A percentile compares a stretch with the other conserved stretches of the same genome.
These are phyloP conservation scores for Kwoniella newhampshirensis DNA, from an alignment of 768 basidiomycete genomes.

Conservation along the genomic window DNA sequence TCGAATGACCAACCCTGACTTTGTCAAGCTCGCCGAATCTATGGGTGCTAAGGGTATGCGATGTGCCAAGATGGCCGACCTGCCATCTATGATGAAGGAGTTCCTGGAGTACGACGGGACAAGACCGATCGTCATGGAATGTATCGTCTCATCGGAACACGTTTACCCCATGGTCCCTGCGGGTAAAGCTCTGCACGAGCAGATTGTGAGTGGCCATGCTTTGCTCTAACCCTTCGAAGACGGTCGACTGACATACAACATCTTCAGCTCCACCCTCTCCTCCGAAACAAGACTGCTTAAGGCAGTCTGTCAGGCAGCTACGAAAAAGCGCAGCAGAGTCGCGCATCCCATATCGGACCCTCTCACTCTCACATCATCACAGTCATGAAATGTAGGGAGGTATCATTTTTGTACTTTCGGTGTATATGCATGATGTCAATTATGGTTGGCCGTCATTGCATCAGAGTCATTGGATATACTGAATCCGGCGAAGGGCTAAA, in stretches of 20 bases:
- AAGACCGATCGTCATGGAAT: constrained; percentile 88
- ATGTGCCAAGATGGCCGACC: constrained; percentile 67
- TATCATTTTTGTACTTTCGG: constrained; percentile 11
- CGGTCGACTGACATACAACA: too few relatives aligned
- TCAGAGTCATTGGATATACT: neutral
- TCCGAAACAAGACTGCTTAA: constrained; percentile 18
- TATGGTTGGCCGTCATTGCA: neutral
- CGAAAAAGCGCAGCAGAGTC: neutral
- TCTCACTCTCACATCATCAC: too few relatives aligned
- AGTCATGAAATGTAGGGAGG: too few relatives aligned
- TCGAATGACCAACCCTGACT: constrained; percentile 91
- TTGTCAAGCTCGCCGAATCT: constrained; percentile 79
- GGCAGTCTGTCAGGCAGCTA: too few relatives aligned
- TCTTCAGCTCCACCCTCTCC: constrained; percentile 22
- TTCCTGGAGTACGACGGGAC: constrained; percentile 89
- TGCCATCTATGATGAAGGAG: constrained; percentile 96
- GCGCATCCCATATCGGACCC: too few relatives aligned
- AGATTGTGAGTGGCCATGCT: constrained; percentile 63
- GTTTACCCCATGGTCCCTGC: constrained; percentile 63
- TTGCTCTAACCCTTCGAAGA: too few relatives aligned
- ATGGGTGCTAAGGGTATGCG: constrained; percentile 93
- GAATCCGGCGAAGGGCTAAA: too few relatives aligned
- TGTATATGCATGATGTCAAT: constrained; percentile 18
- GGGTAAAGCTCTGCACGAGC: constrained; percentile 91
- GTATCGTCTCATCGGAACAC: constrained; percentile 60